Evolutionary conservation across 805 yeast genomes (phyloP).

Genomic region (Aciculoconidium aculeatum): DNA sequence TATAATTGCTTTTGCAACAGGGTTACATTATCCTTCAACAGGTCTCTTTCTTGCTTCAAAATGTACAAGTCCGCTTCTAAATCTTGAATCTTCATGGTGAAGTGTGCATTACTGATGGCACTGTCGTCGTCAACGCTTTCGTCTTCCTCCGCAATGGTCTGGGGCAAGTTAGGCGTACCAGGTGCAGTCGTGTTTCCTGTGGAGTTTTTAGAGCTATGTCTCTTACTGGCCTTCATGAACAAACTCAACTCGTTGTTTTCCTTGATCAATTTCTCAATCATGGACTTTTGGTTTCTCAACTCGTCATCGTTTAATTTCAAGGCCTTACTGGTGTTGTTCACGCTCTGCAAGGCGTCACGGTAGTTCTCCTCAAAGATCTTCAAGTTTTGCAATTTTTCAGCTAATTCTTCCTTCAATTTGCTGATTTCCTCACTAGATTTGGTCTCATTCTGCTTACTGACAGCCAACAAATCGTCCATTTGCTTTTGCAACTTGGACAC

Average conservation of each 20-base stretch:
- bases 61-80: conserved; percentile 79
- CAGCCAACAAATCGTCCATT: conserved; percentile 47
- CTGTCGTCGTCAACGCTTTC: conserved; percentile 20
- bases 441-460: conserved; percentile 34
- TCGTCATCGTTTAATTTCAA: conserved; percentile 70
- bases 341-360: conserved; percentile 63
- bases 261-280: conserved; percentile 48
- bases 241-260: conserved; percentile 68
- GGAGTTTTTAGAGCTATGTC: conserved; percentile 24
- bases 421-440: conserved; percentile 15
- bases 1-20: conserved; percentile 53
- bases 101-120: conserved; percentile 45
- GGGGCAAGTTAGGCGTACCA: conserved; percentile 8
- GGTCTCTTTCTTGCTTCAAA: conserved; percentile 78
- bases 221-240: conserved; percentile 38
- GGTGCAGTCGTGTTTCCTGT: conserved; percentile 16
- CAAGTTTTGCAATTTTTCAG: conserved; percentile 22
- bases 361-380: conserved; percentile 56
- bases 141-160: conserved; percentile 11
- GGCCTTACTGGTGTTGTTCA: conserved; percentile 71
- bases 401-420: conserved; percentile 31
- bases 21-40: conserved; percentile 56
- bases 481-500: conserved; percentile 46
- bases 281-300: conserved; percentile 51
- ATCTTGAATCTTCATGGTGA: conserved; percentile 71